Conservation (phyloP, 2,329 filamentous ascomycete genomes). For the Pseudogymnoascus sp. region DNA sequence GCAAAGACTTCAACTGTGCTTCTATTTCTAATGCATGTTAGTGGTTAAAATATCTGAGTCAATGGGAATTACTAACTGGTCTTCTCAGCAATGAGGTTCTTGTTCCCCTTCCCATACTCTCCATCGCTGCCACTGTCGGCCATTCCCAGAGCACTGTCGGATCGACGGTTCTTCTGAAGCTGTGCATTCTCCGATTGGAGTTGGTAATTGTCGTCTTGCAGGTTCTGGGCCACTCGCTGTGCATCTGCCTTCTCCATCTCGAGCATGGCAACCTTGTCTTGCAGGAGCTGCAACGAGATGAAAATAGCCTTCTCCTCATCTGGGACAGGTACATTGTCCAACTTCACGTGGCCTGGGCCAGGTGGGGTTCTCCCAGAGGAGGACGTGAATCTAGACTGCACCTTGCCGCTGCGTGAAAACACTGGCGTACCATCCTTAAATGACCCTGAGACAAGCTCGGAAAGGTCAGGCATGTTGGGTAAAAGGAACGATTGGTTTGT, state of each 20-base stretch:
- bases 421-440: conserved; percentile 26
- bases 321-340: conserved; percentile 47
- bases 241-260: conserved; percentile 45
- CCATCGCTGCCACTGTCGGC: conserved; percentile 34
- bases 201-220: conserved; percentile 42
- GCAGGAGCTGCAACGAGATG: conserved; percentile 47
- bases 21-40: conserved; percentile 40
- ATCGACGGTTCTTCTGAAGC: conserved; percentile 31
- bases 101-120: conserved; percentile 29
- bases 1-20: conserved; percentile 49
- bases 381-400: conserved; percentile 46
- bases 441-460: conserved; percentile 50
- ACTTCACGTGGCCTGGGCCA: conserved; percentile 33
- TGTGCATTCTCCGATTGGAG: conserved; percentile 38
- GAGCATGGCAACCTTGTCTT: conserved; percentile 47
- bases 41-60: neutral
- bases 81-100: conserved; percentile 43
- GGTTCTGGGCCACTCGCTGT: conserved; percentile 39
- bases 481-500: conserved; percentile 53
- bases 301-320: conserved; percentile 56
- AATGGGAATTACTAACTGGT: conserved; percentile 38
- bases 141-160: conserved; percentile 35
- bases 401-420: conserved; percentile 40
- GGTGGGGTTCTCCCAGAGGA: conserved; percentile 29
- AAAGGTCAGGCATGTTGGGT: conserved; percentile 51